Conservation (phyloP, 805 yeast species). For the Vanderwaltozyma yarrowii region DNA sequence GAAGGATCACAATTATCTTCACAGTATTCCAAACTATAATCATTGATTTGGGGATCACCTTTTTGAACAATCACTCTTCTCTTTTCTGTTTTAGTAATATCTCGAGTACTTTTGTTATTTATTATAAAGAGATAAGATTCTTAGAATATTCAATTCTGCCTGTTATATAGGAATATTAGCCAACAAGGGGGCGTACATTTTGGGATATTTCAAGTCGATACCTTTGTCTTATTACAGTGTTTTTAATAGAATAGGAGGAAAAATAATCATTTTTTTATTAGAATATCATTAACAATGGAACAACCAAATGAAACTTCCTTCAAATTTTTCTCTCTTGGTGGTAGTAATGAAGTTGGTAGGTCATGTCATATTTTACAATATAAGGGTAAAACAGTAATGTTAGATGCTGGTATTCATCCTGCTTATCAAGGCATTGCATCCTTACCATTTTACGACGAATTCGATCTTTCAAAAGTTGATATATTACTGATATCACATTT, state of each 20-base stretch:
- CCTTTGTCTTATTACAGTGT: too few species aligned
- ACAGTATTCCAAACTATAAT: too few species aligned
- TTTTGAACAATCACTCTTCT: too few species aligned
- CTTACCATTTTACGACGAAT: constrained; percentile 91
- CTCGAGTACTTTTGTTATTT: too few species aligned
- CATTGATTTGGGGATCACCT: too few species aligned
- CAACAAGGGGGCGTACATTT: not conserved
- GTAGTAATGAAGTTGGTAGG: constrained; percentile 97
- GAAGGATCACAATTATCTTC: too few species aligned
- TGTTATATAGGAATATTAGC: not conserved
- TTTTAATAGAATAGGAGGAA: too few species aligned
- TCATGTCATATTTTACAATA: constrained; percentile 89
- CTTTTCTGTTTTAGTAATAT: too few species aligned
- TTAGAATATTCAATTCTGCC: too few species aligned
- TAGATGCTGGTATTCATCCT: constrained; percentile 98
- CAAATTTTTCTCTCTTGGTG: constrained; percentile 84
- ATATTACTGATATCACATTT: constrained; percentile 84
- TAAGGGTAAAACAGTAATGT: constrained; percentile 90
- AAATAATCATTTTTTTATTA: too few species aligned
- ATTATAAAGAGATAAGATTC: not conserved
- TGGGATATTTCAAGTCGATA: not conserved
- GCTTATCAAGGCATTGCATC: constrained; percentile 85
- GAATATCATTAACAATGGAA: constrained; percentile 10
- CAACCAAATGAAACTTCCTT: constrained; percentile 27
- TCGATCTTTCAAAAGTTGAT: constrained; percentile 80